These are phyloP conservation scores for Suaeda aralocaspica DNA, from an alignment of 148 eudicot species.

Conservation along the genomic window DNA sequence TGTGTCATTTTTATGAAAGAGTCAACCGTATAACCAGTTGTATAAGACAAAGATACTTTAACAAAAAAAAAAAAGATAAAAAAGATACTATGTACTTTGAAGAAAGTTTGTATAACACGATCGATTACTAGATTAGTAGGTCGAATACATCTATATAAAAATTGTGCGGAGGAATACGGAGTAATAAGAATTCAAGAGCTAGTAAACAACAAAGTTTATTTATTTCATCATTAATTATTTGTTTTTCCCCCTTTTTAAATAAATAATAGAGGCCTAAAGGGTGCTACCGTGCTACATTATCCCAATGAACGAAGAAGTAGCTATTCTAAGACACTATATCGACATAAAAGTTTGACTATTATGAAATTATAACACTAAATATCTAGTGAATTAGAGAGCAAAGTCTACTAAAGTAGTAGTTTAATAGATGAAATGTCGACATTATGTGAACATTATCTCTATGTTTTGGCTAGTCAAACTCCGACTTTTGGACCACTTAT, in stretches of 20 bases:
- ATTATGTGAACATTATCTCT: conserved; percentile 15
- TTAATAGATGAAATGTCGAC: conserved; percentile 20
- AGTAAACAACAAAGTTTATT: too few species aligned
- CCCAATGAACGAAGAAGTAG: neutral
- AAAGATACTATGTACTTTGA: neutral
- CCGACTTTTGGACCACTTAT: neutral
- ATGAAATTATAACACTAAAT: neutral
- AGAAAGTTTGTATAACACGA: too few species aligned
- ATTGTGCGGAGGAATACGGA: too few species aligned
- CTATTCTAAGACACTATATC: conserved; percentile 13
- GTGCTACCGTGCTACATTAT: neutral
- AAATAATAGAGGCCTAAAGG: too few species aligned
- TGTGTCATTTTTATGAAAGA: neutral
- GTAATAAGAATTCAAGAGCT: too few species aligned
- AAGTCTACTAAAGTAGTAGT: neutral
- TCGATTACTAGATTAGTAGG: too few species aligned
- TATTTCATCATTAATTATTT: too few species aligned
- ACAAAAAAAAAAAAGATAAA: neutral
- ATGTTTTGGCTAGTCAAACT: conserved; percentile 8
- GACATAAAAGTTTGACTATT: conserved; percentile 17
- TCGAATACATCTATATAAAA: too few species aligned
- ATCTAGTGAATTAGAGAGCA: neutral
- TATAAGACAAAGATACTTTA: neutral
- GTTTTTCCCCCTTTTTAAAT: too few species aligned
- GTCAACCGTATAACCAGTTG: conserved; percentile 5